Conservation (phyloP, 1,284 basidiomycete genomes). For the Pseudozyma pruni region DNA sequence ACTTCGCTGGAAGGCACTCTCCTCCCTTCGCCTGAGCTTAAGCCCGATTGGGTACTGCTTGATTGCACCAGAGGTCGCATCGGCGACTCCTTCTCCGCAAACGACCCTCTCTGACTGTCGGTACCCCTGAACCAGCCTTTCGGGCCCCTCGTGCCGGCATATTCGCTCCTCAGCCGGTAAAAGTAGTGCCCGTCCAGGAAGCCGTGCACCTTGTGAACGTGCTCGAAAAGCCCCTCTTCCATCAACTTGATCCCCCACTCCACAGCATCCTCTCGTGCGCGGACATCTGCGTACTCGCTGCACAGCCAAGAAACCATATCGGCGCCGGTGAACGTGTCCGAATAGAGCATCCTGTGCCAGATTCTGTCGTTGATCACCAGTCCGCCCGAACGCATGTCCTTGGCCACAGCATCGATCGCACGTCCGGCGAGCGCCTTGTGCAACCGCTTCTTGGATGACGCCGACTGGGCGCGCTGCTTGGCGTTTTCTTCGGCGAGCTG, state of each 20-base stretch:
- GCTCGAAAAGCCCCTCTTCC: conserved; percentile 60
- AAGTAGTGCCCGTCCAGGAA: conserved; percentile 68
- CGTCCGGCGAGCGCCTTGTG: conserved; percentile 33
- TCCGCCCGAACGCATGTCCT: conserved; percentile 59
- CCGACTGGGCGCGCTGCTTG: conserved; percentile 31
- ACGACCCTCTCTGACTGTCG: conserved; percentile 36
- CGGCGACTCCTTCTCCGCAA: conserved; percentile 29
- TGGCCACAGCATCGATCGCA: conserved; percentile 43
- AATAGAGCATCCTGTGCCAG: conserved; percentile 64
- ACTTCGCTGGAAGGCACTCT: conserved; percentile 1
- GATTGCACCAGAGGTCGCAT: conserved; percentile 22
- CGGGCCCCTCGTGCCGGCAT: conserved; percentile 20
- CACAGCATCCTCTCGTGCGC: conserved; percentile 61
- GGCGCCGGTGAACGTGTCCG: conserved; percentile 62
- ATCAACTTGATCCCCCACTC: conserved; percentile 55
- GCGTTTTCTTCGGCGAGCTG: conserved; percentile 55
- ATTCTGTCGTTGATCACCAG: conserved; percentile 62
- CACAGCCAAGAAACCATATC: conserved; percentile 66
- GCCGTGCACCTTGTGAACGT: conserved; percentile 59
- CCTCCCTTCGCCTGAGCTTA: conserved; percentile 6
- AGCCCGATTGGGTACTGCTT: conserved; percentile 14
- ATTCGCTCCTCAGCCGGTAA: conserved; percentile 52
- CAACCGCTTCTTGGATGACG: conserved; percentile 36
- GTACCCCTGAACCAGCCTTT: conserved; percentile 43
- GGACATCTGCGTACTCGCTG: conserved; percentile 58